These are phyloP conservation scores for Hypericum perforatum DNA, from an alignment of 345 rosid genomes.

Conservation along the genomic window DNA sequence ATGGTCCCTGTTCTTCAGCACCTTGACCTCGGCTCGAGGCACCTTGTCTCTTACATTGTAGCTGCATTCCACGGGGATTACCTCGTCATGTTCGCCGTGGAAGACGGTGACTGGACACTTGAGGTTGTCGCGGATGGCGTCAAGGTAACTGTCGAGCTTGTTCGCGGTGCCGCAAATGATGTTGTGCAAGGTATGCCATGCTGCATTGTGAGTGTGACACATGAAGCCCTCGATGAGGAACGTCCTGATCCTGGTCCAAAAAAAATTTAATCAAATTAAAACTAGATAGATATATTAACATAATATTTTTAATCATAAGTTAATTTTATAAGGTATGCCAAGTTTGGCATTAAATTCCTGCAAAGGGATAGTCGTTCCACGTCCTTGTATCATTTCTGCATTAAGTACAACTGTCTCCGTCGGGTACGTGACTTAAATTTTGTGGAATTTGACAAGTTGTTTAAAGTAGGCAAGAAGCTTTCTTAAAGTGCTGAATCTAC, in stretches of 20 bases:
- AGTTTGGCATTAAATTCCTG: too few species aligned
- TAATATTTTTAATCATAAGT: too few species aligned
- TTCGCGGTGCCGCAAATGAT: constrained; percentile 77
- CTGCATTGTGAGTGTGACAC: constrained; percentile 89
- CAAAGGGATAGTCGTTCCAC: too few species aligned
- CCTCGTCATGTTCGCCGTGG: constrained; percentile 74
- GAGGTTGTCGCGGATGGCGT: constrained; percentile 44
- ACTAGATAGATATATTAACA: too few species aligned
- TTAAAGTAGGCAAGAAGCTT: too few species aligned
- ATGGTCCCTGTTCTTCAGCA: constrained; percentile 73
- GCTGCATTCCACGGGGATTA: constrained; percentile 88
- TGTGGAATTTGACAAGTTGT: too few species aligned
- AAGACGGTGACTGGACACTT: constrained; percentile 64
- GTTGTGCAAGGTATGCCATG: constrained; percentile 98
- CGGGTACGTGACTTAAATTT: too few species aligned
- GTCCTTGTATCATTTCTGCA: too few species aligned
- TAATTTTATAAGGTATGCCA: too few species aligned
- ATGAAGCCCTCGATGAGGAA: constrained; percentile 82
- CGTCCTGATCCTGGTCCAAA: constrained; percentile 50
- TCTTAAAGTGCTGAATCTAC: too few species aligned
- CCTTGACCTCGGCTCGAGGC: constrained; percentile 64
- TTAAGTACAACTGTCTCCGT: too few species aligned
- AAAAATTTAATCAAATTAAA: neutral
- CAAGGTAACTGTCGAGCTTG: constrained; percentile 71
- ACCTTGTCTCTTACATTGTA: constrained; percentile 46